These are phyloP conservation scores for Sphagnum tenellum DNA, from an alignment of 225 moss, liverwort and hornwort genomes.

Conservation along the genomic window DNA sequence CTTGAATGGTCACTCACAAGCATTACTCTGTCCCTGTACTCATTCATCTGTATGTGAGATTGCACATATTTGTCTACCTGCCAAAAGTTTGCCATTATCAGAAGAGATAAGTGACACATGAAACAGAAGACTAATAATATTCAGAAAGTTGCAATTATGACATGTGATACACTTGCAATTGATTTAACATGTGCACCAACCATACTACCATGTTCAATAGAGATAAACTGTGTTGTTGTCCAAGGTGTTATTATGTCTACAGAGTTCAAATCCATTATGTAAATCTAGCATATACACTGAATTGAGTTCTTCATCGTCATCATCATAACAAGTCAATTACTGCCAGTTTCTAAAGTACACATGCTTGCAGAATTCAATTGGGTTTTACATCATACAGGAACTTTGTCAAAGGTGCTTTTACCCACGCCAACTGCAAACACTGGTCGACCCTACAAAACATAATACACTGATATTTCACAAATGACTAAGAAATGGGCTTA, in stretches of 20 bases:
- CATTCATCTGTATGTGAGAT: constrained; percentile 95
- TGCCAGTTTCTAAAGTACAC: background rate
- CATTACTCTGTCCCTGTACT: constrained; percentile 73
- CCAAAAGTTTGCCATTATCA: constrained; percentile 6
- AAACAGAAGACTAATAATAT: background rate
- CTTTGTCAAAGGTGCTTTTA: constrained; percentile 70
- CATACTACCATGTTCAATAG: background rate
- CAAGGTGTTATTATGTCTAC: background rate
- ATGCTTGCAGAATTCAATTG: background rate
- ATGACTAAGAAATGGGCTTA: too few relatives aligned
- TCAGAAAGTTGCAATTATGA: background rate
- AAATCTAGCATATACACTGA: background rate
- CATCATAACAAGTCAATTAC: too few relatives aligned
- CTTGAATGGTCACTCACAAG: constrained; percentile 37
- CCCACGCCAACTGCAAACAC: constrained; percentile 91
- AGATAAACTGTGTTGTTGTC: background rate
- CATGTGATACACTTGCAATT: background rate
- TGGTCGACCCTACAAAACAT: constrained; percentile 67
- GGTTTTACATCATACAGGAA: constrained; percentile 40
- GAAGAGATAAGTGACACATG: too few relatives aligned
- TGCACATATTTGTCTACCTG: constrained; percentile 96
- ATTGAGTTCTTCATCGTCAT: background rate
- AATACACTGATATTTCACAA: too few relatives aligned
- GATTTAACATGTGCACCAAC: background rate
- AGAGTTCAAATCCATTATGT: background rate